These are phyloP conservation scores for Leishmania mexicana DNA, from an alignment of 208 protist species.

Conservation along the genomic window DNA sequence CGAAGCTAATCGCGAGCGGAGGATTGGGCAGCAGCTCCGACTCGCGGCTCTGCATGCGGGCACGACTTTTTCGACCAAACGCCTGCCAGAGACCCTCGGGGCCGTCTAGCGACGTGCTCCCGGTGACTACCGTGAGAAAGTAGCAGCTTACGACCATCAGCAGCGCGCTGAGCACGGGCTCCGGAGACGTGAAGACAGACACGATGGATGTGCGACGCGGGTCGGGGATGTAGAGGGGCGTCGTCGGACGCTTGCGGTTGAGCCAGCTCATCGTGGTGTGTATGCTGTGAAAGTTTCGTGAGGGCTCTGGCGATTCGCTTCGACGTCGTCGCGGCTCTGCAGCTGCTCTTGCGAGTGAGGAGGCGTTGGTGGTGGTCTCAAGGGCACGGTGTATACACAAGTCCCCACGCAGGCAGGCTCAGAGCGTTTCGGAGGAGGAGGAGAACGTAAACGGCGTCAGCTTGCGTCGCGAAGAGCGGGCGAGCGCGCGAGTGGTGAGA, in stretches of 20 bases:
- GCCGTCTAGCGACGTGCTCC: constrained; percentile 13
- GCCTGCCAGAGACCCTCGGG: constrained; percentile 19
- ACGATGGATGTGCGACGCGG: constrained; percentile 12
- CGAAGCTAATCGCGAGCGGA: constrained; percentile 43
- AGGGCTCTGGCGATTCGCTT: background rate
- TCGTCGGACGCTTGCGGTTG: constrained; percentile 6
- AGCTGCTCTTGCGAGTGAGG: background rate
- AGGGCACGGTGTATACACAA: no score
- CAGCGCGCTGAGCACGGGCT: constrained; percentile 8
- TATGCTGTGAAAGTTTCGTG: background rate
- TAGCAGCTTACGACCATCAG: constrained; percentile 10
- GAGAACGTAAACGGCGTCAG: background rate
- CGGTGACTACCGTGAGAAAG: constrained; percentile 12
- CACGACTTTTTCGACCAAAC: constrained; percentile 26
- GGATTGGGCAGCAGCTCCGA: constrained; percentile 21
- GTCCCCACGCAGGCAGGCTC: background rate
- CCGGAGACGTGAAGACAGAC: constrained; percentile 22
- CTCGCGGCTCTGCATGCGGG: constrained; percentile 30
- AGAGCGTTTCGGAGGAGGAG: background rate
- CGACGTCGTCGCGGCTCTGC: background rate
- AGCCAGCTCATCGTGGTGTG: constrained; percentile 3
- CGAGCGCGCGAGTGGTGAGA: background rate
- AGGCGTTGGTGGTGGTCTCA: background rate
- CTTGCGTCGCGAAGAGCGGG: background rate
- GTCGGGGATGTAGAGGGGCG: constrained; percentile 27